phyloP scores from a whole-genome alignment of 139 green algal species.

The Coccomyxa sp. region DNA sequence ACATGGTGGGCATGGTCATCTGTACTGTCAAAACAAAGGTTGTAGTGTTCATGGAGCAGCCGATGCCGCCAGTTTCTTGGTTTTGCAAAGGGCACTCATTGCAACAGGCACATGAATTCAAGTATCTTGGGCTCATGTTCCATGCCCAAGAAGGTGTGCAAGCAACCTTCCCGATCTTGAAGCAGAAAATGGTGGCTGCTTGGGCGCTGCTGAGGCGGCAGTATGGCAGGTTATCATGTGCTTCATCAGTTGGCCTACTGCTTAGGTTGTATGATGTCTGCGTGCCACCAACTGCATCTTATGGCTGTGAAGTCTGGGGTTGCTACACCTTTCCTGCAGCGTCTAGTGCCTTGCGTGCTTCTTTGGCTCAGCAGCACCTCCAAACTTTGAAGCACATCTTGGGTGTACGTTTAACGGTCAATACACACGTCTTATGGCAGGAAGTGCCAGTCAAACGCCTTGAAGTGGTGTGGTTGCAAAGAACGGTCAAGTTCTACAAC shows the following conservation, averaged over 20 bases:
- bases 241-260: neutral
- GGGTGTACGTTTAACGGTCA: neutral
- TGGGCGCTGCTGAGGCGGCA: neutral
- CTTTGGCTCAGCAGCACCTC: neutral
- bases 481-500: neutral
- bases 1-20: neutral
- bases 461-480: neutral
- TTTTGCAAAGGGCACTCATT: neutral
- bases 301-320: conserved; percentile 2
- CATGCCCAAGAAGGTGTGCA: neutral
- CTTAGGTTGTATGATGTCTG: neutral
- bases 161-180: neutral
- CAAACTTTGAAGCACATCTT: neutral
- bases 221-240: neutral
- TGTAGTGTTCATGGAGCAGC: neutral
- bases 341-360: neutral
- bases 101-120: neutral
- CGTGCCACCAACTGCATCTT: neutral
- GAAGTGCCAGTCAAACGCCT: neutral
- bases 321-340: neutral
- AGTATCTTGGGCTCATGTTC: neutral
- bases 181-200: neutral
- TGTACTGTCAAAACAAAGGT: neutral
- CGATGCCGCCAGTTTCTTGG: neutral
- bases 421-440: neutral